A percentile compares a stretch with the other conserved stretches of the same genome.
phyloP scores from a whole-genome alignment of 2,329 filamentous ascomycete genomes.

The Monilinia laxa region DNA sequence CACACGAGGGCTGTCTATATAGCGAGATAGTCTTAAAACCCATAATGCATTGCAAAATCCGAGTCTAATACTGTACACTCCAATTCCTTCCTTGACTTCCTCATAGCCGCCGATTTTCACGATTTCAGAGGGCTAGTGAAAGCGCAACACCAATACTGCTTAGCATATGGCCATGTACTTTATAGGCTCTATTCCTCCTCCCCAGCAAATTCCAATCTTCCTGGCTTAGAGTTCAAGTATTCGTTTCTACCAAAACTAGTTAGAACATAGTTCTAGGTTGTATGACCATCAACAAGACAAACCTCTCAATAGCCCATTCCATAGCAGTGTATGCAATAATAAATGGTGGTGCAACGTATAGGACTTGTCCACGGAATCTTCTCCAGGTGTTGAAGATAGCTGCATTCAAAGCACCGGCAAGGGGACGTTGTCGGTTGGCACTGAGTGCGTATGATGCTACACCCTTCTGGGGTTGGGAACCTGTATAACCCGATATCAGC shows the following conservation, averaged over 20 bases:
- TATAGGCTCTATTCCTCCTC: conserved; percentile 40
- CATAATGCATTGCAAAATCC: conserved; percentile 31
- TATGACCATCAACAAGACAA: conserved; percentile 43
- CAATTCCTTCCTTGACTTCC: conserved; percentile 25
- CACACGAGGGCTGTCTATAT: neutral
- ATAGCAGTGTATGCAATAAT: conserved; percentile 76
- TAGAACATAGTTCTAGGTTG: neutral
- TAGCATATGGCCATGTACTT: conserved; percentile 28
- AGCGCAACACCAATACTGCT: conserved; percentile 34
- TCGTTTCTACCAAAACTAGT: conserved; percentile 59
- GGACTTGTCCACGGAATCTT: conserved; percentile 78
- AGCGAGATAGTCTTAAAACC: conserved; percentile 19
- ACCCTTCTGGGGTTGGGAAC: conserved; percentile 61
- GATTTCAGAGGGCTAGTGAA: conserved; percentile 29
- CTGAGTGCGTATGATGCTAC: conserved; percentile 73
- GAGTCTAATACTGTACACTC: conserved; percentile 38
- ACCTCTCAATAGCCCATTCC: conserved; percentile 92
- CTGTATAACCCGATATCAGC: conserved; percentile 43
- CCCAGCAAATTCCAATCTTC: conserved; percentile 55
- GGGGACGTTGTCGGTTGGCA: conserved; percentile 83
- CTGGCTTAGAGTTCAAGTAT: conserved; percentile 77
- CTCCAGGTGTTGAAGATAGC: conserved; percentile 96
- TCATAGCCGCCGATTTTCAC: conserved; percentile 25
- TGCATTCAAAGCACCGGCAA: conserved; percentile 73
- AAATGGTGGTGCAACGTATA: conserved; percentile 83